phyloP scores from a whole-genome alignment of 1,284 basidiomycete genomes.

The Tilletia setariae region DNA sequence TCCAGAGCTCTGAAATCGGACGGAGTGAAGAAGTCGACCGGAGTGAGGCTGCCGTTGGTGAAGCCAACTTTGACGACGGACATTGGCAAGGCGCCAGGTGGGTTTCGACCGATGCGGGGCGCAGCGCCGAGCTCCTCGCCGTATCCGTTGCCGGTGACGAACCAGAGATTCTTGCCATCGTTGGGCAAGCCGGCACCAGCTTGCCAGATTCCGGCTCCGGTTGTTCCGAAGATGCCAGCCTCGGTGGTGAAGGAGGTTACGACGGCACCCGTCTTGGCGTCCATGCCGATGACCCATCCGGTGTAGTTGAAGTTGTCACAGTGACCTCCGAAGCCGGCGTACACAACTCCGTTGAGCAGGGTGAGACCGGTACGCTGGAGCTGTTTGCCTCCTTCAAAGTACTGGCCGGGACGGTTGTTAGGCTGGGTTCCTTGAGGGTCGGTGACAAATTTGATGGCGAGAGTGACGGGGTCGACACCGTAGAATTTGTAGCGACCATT shows the following conservation, averaged over 20 bases:
- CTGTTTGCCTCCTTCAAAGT: conserved; percentile 9
- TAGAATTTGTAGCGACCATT: conserved; percentile 25
- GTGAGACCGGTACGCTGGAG: conserved; percentile 22
- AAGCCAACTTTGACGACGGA: conserved; percentile 20
- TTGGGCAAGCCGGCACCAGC: conserved; percentile 17
- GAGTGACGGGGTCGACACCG: conserved; percentile 21
- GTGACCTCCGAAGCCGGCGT: conserved; percentile 26
- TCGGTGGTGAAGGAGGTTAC: conserved; percentile 22
- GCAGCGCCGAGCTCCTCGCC: conserved; percentile 18
- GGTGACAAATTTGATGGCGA: conserved; percentile 19
- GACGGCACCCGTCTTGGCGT: conserved; percentile 16
- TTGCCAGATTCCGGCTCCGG: conserved; percentile 17
- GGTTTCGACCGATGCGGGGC: conserved; percentile 21
- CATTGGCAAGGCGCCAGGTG: conserved; percentile 21
- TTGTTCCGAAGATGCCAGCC: conserved; percentile 15
- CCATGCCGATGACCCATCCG: conserved; percentile 26
- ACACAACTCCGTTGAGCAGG: conserved; percentile 22
- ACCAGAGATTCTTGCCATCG: conserved; percentile 23
- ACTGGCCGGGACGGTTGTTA: conserved; percentile 15
- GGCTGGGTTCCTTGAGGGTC: conserved; percentile 19
- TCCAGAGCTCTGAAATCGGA: conserved; percentile 22
- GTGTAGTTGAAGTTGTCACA: conserved; percentile 30
- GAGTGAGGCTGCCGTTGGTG: conserved; percentile 10
- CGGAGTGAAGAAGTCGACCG: conserved; percentile 21
- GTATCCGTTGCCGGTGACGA: conserved; percentile 21